Conservation (phyloP, 2,329 filamentous ascomycete species). For the Escovopsis weberi region DNA sequence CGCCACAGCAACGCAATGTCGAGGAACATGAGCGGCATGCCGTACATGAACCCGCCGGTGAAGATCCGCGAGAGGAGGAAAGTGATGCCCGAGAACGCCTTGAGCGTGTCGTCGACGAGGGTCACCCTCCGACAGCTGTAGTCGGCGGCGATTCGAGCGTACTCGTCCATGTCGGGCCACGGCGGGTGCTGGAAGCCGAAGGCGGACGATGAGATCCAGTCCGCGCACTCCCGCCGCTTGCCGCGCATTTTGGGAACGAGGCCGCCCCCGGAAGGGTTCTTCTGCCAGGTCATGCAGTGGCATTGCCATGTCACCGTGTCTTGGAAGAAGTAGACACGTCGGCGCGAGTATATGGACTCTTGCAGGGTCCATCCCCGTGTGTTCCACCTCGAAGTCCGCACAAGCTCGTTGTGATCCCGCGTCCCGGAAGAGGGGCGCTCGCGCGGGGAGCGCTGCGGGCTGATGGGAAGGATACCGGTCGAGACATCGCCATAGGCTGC, state of each 20-base stretch:
- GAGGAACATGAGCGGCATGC: constrained; percentile 32
- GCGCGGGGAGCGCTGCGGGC: constrained; percentile 17
- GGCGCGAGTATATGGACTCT: constrained; percentile 27
- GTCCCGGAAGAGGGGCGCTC: constrained; percentile 3
- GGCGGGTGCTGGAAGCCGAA: constrained; percentile 26
- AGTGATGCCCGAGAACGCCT: constrained; percentile 29
- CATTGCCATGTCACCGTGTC: constrained; percentile 30
- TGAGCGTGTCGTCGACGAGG: constrained; percentile 25
- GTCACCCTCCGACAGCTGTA: constrained; percentile 26
- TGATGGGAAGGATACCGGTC: constrained; percentile 23
- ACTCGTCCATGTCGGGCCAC: constrained; percentile 33
- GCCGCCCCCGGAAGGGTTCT: constrained; percentile 12
- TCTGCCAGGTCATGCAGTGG: constrained; percentile 29
- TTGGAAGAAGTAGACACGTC: constrained; percentile 29
- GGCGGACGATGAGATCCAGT: constrained; percentile 16
- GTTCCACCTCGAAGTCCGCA: constrained; percentile 25
- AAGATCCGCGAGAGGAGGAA: constrained; percentile 26
- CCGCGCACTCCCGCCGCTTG: constrained; percentile 18
- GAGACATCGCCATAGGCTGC: constrained; percentile 26
- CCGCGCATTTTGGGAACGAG: constrained; percentile 18
- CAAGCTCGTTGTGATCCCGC: constrained; percentile 22
- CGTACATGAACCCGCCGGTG: constrained; percentile 28
- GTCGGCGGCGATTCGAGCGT: constrained; percentile 27
- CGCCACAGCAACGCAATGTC: constrained; percentile 31
- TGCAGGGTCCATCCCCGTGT: constrained; percentile 29